phyloP scores from a whole-genome alignment of 1,284 basidiomycete species.

The Ceratobasidium papillatum region DNA sequence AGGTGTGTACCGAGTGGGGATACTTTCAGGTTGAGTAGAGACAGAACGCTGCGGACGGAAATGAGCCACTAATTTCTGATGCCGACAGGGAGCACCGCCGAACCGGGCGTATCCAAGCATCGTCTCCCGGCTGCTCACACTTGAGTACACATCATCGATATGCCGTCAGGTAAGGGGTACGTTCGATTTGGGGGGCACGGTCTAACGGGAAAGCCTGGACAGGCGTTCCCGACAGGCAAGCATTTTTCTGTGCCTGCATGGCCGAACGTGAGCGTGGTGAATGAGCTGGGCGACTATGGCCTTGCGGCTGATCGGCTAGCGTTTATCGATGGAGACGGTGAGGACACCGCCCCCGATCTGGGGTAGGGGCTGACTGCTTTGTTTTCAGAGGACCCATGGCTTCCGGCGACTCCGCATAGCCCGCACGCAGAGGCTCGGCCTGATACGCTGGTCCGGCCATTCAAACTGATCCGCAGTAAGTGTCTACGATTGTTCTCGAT shows the following conservation, averaged over 20 bases:
- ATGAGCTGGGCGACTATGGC: slow-evolving; percentile 77
- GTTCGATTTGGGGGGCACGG: background rate
- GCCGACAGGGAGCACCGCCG: slow-evolving; percentile 70
- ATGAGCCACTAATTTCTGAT: slow-evolving; percentile 43
- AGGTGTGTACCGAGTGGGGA: slow-evolving; percentile 91
- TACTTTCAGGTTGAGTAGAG: slow-evolving; percentile 72
- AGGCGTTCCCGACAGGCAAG: slow-evolving; percentile 84
- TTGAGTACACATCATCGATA: slow-evolving; percentile 81
- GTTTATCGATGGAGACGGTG: slow-evolving; percentile 85
- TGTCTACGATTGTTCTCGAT: background rate
- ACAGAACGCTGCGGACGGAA: slow-evolving; percentile 3
- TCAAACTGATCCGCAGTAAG: slow-evolving; percentile 88
- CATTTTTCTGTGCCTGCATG: slow-evolving; percentile 72
- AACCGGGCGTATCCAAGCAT: slow-evolving; percentile 69
- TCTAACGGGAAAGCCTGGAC: slow-evolving; percentile 1
- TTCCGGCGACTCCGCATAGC: slow-evolving; percentile 86
- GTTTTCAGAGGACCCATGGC: slow-evolving; percentile 83
- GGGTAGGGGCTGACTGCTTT: slow-evolving; percentile 16
- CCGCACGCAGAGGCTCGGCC: slow-evolving; percentile 71
- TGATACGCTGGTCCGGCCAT: slow-evolving; percentile 79
- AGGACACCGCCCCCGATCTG: slow-evolving; percentile 4
- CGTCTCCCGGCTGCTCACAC: slow-evolving; percentile 75
- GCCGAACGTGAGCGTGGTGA: slow-evolving; percentile 84
- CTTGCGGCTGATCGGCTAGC: slow-evolving; percentile 82
- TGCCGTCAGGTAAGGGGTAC: slow-evolving; percentile 68